Evolutionary conservation across 805 yeast genomes (phyloP), one percentile per base, ranked within the genome.

Genomic region (Yarrowia sp.): DNA sequence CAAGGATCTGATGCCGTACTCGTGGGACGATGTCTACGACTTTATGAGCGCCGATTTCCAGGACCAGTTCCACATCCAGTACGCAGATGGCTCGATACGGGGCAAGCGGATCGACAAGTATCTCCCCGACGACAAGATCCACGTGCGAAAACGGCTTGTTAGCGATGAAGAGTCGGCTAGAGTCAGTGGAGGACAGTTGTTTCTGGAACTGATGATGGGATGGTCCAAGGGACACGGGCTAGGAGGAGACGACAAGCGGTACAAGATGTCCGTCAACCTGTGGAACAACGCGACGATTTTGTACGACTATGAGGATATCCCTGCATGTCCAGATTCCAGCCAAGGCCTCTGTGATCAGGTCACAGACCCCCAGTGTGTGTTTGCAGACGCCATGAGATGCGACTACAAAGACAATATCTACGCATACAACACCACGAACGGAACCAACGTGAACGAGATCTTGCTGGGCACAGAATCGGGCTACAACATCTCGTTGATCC

Each of bases 401-500:
- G 19, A 43, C 40, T 58, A 30, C 64, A 58, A 43, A 8, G 40
- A 42, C 40, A 58, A 58, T 15, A 17, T n/a, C 5, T 58, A 10
- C 13, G 64, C 64, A 58, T 58, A 58, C 64, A 58, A 58, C 40
- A 58, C 64, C 8, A 58, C 64, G 17, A 58, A 58, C 40, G 64
- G 64, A 10, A 58, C 64, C 33, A 42, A 42, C 30, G 50, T 58
- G 15, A 43, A 58, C 33, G 30, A 17, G 10, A 17, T n/a, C 19
- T 30, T 58, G 10, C n/a, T 55, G 40, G 42, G 40, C 17, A 33
- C 64, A 6, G 33, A 42, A 1, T n/a, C 39, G 50, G 63, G 40
- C 17, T 58, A 58, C 40, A 39, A 58, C 39, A 33, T 43, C 39
- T 58, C 64, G 13, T 14, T 58, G 30, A 33, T 58, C n/a, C 39